A percentile compares a stretch with the other conserved stretches of the same genome.
Conservation (phyloP, 306 rosid species). For the Abrus pulchellus region DNA sequence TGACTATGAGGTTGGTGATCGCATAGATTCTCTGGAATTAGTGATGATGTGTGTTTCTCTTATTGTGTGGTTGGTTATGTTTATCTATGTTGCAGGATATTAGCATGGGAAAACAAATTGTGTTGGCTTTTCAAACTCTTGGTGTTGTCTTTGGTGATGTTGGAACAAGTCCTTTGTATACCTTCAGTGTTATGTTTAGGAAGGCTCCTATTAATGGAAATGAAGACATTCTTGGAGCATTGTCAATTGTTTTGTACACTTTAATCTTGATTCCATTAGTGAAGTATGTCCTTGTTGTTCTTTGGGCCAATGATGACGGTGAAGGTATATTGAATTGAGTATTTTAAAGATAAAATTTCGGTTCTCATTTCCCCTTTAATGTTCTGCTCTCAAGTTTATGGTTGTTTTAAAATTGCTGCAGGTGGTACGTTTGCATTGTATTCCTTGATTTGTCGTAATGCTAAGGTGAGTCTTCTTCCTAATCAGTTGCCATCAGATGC, state of each 20-base stretch:
- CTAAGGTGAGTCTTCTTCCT: constrained; percentile 99
- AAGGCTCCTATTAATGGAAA: constrained; percentile 86
- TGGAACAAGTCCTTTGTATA: constrained; percentile 97
- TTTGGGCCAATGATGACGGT: constrained; percentile 96
- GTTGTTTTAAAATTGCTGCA: constrained; percentile 59
- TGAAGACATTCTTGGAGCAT: constrained; percentile 94
- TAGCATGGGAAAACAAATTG: constrained; percentile 71
- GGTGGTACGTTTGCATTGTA: constrained; percentile 99
- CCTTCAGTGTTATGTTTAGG: constrained; percentile 93
- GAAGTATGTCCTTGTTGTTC: constrained; percentile 94
- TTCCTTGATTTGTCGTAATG: constrained; percentile 98
- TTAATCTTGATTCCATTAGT: constrained; percentile 90
- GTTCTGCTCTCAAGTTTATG: constrained; percentile 19
- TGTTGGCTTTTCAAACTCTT: constrained; percentile 88
- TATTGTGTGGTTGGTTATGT: neutral
- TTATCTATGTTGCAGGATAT: constrained; percentile 66
- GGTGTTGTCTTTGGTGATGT: constrained; percentile 99
- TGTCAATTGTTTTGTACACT: constrained; percentile 91
- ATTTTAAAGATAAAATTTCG: constrained; percentile 26
- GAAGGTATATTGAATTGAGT: constrained; percentile 70
- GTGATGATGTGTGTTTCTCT: constrained; percentile 23
- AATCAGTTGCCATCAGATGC: constrained; percentile 97
- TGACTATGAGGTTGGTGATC: constrained; percentile 68
- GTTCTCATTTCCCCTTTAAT: neutral
- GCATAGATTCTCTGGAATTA: neutral